Percentiles rank a stretch among this genome's conserved stretches.
Conservation (phyloP, 305 asterid species). For the Lippia alba region DNA sequence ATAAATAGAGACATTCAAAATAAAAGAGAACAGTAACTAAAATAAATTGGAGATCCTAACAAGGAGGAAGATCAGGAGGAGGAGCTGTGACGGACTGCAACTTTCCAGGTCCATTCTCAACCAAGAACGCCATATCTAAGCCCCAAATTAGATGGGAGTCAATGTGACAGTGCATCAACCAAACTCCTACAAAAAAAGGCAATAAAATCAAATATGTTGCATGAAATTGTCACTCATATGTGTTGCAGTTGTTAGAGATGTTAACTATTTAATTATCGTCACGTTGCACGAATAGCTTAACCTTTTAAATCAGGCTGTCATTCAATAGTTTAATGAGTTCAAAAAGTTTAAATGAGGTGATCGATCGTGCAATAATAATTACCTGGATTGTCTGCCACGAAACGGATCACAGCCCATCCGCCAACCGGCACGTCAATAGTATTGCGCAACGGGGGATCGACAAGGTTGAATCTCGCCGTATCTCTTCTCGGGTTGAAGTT, state of each 20-base stretch:
- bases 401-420: constrained; percentile 82
- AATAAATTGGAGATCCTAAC: constrained; percentile 38
- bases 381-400: constrained; percentile 91
- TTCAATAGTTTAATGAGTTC: too few relatives aligned
- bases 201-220: not conserved
- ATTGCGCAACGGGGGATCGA: constrained; percentile 75
- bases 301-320: too few relatives aligned
- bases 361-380: not conserved
- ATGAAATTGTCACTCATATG: too few relatives aligned
- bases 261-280: too few relatives aligned
- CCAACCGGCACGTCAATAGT: constrained; percentile 80
- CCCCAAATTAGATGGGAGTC: constrained; percentile 67
- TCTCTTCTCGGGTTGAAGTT: constrained; percentile 70
- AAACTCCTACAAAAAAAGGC: constrained; percentile 49
- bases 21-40: constrained; percentile 2
- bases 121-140: constrained; percentile 56
- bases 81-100: constrained; percentile 57
- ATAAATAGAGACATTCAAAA: constrained; percentile 17
- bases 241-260: too few relatives aligned
- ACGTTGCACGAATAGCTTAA: too few relatives aligned
- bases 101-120: constrained; percentile 53
- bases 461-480: constrained; percentile 61
- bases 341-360: not conserved
- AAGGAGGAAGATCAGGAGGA: constrained; percentile 64
- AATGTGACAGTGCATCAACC: constrained; percentile 68